Base-by-base conservation (phyloP, 495 filamentous ascomycete species). In the Aspergillus ostianus region DNA sequence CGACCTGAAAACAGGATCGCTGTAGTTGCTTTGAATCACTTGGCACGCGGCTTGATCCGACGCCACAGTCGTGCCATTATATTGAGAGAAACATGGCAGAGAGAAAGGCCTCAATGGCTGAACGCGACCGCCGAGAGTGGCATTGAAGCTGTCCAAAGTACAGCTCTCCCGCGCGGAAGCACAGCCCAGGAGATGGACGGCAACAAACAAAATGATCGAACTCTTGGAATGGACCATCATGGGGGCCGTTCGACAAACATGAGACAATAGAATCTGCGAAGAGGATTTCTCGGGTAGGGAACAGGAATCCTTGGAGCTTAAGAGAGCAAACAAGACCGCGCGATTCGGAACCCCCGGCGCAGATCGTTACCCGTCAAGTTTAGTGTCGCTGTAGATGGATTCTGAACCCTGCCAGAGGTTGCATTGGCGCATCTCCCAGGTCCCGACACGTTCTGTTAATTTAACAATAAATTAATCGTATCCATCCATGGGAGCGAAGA, bases 11-110 rank as follows among this genome's bases (percentile, higher is more conserved):
- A 54, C 60, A 12, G 68, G 66, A 19, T 63, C 60, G 20, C 63
- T 66, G 50, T 75, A 77, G 45, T 69, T 70, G 13, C 58, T 57
- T 49, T 69, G 65, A 29, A 76, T 60, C 3, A 44, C 29, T n/a
- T 62, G 55, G 54, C 73, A 75, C 21, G 55, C 48, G 19, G 62
- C 58, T 49, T 56, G 56, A 55, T 76, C 63, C 26, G 56, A 50
- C 3, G 56, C 49, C 15, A 68, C 60, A 1, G 60, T 4, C 1
- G 57, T 46, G 10, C 73, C 72, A 36, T 70, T 65, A 53, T 73
- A 76, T 4, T 61, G 47, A 3, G 70, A 65, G 53, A 70, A 73
- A 23, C 56, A 58, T 1, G 56, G 56, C 19, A 27, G 49, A 3
- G 56, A 51, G 36, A 58, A 58, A 9, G 56, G 56, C 19, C 13